phyloP scores from a whole-genome alignment of 768 basidiomycete species.

The Inosperma sp. region DNA sequence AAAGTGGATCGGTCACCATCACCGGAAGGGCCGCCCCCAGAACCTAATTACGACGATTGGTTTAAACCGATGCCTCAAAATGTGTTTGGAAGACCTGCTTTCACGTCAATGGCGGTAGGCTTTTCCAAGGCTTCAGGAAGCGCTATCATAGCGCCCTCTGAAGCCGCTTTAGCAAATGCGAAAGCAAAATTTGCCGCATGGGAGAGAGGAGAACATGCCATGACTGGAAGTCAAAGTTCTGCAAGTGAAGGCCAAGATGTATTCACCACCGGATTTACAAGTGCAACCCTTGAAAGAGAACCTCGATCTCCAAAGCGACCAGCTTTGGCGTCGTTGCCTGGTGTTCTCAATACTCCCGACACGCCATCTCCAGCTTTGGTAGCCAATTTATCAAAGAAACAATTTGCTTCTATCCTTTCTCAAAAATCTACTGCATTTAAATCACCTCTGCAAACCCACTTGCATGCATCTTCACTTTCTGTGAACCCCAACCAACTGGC shows the following conservation, averaged over 20 bases:
- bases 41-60: conserved; percentile 46
- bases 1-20: conserved; percentile 34
- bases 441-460: conserved; percentile 38
- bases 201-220: conserved; percentile 17
- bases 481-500: conserved; percentile 25
- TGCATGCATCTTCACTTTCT: conserved; percentile 16
- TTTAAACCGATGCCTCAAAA: conserved; percentile 37
- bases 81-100: conserved; percentile 29
- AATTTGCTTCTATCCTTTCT: conserved; percentile 15
- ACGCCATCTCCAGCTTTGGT: conserved; percentile 38
- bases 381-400: conserved; percentile 17
- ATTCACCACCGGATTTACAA: conserved; percentile 17
- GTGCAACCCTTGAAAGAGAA: conserved; percentile 19
- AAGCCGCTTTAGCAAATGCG: conserved; percentile 50
- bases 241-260: background rate
- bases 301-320: conserved; percentile 27
- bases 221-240: background rate
- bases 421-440: conserved; percentile 40
- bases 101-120: conserved; percentile 11
- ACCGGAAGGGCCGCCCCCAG: conserved; percentile 34
- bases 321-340: conserved; percentile 36
- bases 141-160: conserved; percentile 46
- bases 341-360: conserved; percentile 33
- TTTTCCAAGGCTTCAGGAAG: conserved; percentile 16
- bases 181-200: conserved; percentile 47